Evolutionary conservation across 805 yeast species (phyloP), one percentile per base, ranked within the genome.

Genomic region (Priceomyces fermenticarens): DNA sequence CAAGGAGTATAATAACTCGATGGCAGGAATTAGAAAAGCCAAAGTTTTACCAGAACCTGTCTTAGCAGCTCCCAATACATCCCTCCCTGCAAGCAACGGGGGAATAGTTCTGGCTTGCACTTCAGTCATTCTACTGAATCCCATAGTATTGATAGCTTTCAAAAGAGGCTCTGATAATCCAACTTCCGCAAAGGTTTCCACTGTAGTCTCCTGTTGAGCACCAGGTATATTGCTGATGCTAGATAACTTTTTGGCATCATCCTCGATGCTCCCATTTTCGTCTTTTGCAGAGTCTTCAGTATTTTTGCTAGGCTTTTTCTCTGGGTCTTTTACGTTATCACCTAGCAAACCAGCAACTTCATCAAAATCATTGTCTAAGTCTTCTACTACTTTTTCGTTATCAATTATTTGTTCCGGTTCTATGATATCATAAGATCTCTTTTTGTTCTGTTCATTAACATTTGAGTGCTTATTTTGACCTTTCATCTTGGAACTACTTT

Each of bases 31-130:
- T 57, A 93, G 72, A 54, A 93, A 93, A 8, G 99, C 98, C 46
- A 95, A 70, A 0, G 99, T 93, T 70, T 93, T 93, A 61, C 99
- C 99, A 1, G 97, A 89, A 40, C 99, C 99, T 2, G 99, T 93
- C 69, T 90, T 91, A 42, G 99, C 99, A n/a, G 99, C 99, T 51
- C 99, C 99, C 40, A 93, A 75, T 14, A 95, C 98, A 66, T 93
- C 99, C 53, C 91, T 80, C 33, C 99, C 99, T 1, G 98, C 97
- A 48, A 95, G 68, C 47, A 93, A 73, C 9, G 99, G 98, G 5
- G 99, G 98, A 41, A 93, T 93, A 10, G 99, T 89, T 66, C 91
- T 81, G 20, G 95, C 84, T 67, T 93, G 99, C 8, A 93, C 98
- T 48, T 83, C 80, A 1, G 99, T 95, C 97, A 93, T 88, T 39